phyloP scores from a whole-genome alignment of 2,329 filamentous ascomycete genomes.

The Penicillium nordicum region DNA sequence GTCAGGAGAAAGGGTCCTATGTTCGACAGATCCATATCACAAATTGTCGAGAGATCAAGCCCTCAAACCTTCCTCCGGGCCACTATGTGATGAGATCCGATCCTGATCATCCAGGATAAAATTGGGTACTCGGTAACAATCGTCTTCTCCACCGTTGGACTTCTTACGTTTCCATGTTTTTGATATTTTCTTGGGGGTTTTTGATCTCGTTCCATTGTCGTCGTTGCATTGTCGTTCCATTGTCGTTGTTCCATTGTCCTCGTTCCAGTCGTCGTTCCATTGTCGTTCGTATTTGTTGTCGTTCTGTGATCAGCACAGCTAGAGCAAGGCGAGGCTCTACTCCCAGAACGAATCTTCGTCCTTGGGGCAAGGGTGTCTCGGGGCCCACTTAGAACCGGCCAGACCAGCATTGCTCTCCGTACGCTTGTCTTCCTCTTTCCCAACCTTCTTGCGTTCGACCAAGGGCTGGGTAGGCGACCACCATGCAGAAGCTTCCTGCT shows the following conservation, averaged over 20 bases:
- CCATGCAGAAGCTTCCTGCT: neutral
- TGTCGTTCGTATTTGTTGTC: neutral
- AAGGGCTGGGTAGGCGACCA: neutral
- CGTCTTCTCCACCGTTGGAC: neutral
- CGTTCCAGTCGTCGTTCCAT: neutral
- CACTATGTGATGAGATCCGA: neutral
- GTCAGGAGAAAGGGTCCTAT: neutral
- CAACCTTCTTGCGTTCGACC: neutral
- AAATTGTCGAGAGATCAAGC: neutral
- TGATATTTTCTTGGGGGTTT: neutral
- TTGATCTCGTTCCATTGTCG: neutral
- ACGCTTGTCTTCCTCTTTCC: neutral
- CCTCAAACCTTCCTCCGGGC: neutral
- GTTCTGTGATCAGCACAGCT: neutral
- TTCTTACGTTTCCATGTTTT: constrained; percentile 5
- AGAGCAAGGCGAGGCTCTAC: neutral
- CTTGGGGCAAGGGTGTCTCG: neutral
- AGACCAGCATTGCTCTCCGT: neutral
- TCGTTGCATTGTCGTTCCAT: neutral
- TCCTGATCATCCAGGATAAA: neutral
- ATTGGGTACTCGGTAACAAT: neutral
- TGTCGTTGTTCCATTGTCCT: neutral
- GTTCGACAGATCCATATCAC: neutral
- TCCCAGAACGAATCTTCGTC: neutral
- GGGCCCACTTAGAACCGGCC: neutral